Percentiles rank a stretch among this genome's conserved stretches.
These are phyloP conservation scores for Globisporangium camurandrum DNA, from an alignment of 352 stramenopile genomes.

Conservation along the genomic window DNA sequence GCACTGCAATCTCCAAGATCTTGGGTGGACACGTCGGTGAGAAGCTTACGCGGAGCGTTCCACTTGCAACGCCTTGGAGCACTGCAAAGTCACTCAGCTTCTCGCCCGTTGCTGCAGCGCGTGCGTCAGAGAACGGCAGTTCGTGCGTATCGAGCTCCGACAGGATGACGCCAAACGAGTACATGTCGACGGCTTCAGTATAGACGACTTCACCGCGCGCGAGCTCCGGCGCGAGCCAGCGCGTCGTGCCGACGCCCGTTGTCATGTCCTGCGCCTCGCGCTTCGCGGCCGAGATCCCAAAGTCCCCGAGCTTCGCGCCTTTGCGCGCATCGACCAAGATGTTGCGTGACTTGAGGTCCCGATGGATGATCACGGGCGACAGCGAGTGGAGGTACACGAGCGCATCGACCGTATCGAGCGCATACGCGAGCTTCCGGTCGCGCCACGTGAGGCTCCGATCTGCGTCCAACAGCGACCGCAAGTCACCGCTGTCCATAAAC, in stretches of 20 bases:
- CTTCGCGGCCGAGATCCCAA: slow-evolving; percentile 54
- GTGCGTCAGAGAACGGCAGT: slow-evolving; percentile 48
- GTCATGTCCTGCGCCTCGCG: slow-evolving; percentile 56
- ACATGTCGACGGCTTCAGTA: slow-evolving; percentile 59
- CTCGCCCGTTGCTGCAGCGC: slow-evolving; percentile 16
- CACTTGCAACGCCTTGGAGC: slow-evolving; percentile 42
- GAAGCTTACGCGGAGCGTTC: slow-evolving; percentile 29
- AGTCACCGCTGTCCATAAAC: slow-evolving; percentile 61
- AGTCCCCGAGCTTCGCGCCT: slow-evolving; percentile 58
- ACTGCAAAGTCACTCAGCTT: slow-evolving; percentile 54
- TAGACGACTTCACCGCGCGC: slow-evolving; percentile 51
- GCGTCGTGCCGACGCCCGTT: slow-evolving; percentile 44
- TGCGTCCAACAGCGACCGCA: slow-evolving; percentile 43
- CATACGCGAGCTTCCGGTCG: slow-evolving; percentile 41
- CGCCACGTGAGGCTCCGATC: slow-evolving; percentile 20
- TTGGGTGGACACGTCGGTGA: slow-evolving; percentile 34
- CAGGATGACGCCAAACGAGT: slow-evolving; percentile 64
- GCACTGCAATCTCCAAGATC: slow-evolving; percentile 33
- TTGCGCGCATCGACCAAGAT: slow-evolving; percentile 55
- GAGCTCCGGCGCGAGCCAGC: slow-evolving; percentile 61
- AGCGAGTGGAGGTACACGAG: slow-evolving; percentile 68
- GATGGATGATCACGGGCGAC: slow-evolving; percentile 55
- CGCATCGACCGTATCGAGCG: slow-evolving; percentile 53
- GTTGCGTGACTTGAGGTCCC: slow-evolving; percentile 70
- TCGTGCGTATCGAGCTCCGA: slow-evolving; percentile 61